Conservation (phyloP, 2,329 filamentous ascomycete genomes). For the Colletotrichum orbiculare region DNA sequence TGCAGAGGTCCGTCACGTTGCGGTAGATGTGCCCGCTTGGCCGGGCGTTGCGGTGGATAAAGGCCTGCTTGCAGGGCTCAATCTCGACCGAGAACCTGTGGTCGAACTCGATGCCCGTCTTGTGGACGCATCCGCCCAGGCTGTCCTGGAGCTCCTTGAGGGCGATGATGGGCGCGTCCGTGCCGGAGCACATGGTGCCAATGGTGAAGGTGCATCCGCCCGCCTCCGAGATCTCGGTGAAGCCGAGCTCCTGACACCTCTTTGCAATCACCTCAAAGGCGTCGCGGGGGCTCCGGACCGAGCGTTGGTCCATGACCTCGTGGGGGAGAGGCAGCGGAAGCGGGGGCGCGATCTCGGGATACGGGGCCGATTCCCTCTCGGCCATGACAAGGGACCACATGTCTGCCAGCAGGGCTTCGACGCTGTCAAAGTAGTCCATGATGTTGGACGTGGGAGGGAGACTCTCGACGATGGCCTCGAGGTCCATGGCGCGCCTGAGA, state of each 20-base stretch:
- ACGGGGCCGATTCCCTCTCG: too few species aligned
- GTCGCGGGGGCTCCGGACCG: constrained; percentile 26
- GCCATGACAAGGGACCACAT: too few species aligned
- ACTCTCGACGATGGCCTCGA: too few species aligned
- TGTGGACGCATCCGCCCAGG: constrained; percentile 43
- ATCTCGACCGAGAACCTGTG: constrained; percentile 74
- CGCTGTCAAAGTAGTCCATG: too few species aligned
- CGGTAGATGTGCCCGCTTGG: constrained; percentile 63
- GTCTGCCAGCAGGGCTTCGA: too few species aligned
- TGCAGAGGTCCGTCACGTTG: constrained; percentile 67
- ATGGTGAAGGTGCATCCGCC: constrained; percentile 53
- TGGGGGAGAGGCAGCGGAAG: not conserved
- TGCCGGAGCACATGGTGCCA: constrained; percentile 82
- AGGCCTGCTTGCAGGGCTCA: constrained; percentile 71
- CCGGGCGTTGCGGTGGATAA: constrained; percentile 70
- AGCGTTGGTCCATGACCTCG: constrained; percentile 15
- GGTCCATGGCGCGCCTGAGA: too few species aligned
- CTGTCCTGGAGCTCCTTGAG: constrained; percentile 66
- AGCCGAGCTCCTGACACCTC: constrained; percentile 31
- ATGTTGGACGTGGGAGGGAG: too few species aligned
- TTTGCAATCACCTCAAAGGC: constrained; percentile 25
- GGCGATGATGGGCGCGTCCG: constrained; percentile 78
- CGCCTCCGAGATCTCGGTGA: constrained; percentile 41
- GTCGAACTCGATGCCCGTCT: constrained; percentile 54
- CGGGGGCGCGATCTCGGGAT: not conserved